Evolutionary conservation across 2,329 filamentous ascomycete species (phyloP), one percentile per base, ranked within the genome.

Genomic region (Xylariomycetidae sp.): DNA sequence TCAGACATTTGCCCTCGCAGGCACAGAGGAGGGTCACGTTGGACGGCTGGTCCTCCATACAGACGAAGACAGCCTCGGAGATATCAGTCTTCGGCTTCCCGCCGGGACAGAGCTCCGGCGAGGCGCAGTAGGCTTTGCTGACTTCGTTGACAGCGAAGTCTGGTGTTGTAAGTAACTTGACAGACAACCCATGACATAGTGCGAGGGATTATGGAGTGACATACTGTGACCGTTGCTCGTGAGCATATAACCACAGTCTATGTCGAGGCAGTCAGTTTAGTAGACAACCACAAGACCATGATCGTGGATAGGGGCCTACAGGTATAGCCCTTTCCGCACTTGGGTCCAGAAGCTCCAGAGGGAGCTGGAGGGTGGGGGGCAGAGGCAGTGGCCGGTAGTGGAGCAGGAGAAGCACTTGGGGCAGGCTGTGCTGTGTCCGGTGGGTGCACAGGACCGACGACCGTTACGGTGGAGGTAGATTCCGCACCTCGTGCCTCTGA

Each of bases 261-360:
- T n/a, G n/a, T n/a, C n/a, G n/a, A n/a, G n/a, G n/a, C n/a, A n/a
- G n/a, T n/a, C n/a, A n/a, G n/a, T n/a, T n/a, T n/a, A n/a, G n/a
- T n/a, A n/a, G n/a, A n/a, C n/a, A n/a, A n/a, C n/a, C n/a, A n/a
- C n/a, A n/a, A n/a, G n/a, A n/a, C n/a, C n/a, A n/a, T n/a, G n/a
- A n/a, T n/a, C n/a, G n/a, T n/a, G n/a, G n/a, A n/a, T n/a, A n/a
- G n/a, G n/a, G n/a, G n/a, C n/a, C n/a, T n/a, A n/a, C n/a, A 57
- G 6, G 53, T 58, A 36, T 51, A 58, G 4, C 53, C 54, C 29
- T 57, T 55, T 10, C 51, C 53, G n/a, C 54, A 58, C 20, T 50
- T 52, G 4, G 51, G 29, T 2, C 42, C 46, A 11, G 22, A 30
- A n/a, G 28, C 10, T 12, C 39, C 38, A 7, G 20, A 38, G 15